Percentiles rank a stretch among this genome's conserved stretches.
Evolutionary conservation across 2,329 filamentous ascomycete species (phyloP).

Genomic region (Rutstroemia sp.): DNA sequence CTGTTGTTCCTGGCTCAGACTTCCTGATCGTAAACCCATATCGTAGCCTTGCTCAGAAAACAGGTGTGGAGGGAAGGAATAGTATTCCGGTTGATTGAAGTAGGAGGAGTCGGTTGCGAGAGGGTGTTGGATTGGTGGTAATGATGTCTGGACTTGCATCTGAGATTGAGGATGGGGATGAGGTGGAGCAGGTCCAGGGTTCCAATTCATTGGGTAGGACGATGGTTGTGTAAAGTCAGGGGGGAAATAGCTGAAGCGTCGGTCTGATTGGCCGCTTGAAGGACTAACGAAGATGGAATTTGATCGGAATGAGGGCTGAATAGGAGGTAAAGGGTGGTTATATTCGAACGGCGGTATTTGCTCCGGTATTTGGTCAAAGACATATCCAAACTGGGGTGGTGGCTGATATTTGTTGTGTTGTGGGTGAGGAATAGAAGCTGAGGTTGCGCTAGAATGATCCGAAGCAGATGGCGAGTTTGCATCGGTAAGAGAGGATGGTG

Average conservation of each 20-base stretch:
- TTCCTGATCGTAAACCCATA: conserved; percentile 50
- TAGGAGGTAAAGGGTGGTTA: conserved; percentile 15
- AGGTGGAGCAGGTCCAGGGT: not conserved
- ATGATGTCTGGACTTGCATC: conserved; percentile 9
- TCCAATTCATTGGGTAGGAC: conserved; percentile 25
- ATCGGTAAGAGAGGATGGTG: conserved; percentile 33
- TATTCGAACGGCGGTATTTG: conserved; percentile 28
- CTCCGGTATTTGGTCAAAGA: conserved; percentile 49
- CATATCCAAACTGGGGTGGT: conserved; percentile 50
- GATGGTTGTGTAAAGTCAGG: conserved; percentile 39
- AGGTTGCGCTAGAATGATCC: conserved; percentile 33
- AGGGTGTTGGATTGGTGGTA: conserved; percentile 13
- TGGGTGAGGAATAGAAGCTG: conserved; percentile 32
- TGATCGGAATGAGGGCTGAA: conserved; percentile 50
- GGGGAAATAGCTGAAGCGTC: conserved; percentile 57
- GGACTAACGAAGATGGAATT: conserved; percentile 60
- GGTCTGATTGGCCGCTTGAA: conserved; percentile 43
- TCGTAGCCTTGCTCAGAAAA: conserved; percentile 37
- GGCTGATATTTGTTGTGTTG: conserved; percentile 25
- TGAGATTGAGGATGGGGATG: conserved; percentile 12
- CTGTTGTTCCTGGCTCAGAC: conserved; percentile 73
- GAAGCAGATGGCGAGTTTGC: conserved; percentile 41
- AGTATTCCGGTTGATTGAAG: conserved; percentile 25
- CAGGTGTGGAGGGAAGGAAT: conserved; percentile 23
- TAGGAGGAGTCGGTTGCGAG: conserved; percentile 22